Evolutionary conservation across 1,284 basidiomycete species (phyloP), one percentile per base, ranked within the genome.

Genomic region (Fomes fomentarius): DNA sequence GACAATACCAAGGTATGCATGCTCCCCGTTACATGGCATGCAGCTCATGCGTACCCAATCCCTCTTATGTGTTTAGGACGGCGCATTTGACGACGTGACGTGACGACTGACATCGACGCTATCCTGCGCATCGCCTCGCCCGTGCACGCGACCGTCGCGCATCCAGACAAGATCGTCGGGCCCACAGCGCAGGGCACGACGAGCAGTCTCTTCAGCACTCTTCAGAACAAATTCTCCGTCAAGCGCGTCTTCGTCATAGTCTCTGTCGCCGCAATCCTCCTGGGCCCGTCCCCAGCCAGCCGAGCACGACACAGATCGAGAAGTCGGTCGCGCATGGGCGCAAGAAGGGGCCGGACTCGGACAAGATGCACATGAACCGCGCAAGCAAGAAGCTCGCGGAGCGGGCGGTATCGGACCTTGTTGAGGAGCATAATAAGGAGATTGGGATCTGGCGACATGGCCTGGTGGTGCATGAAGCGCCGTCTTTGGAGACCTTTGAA

Each of bases 351-450:
- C 67, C 66, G 14, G 74, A 76, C 10, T 79, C 83, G 0, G 41
- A 68, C 1, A 61, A 59, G 3, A 52, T 68, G 6, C 63, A 69
- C 40, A 83, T 79, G 61, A 89, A 88, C 64, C 69, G 74, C 47
- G 80, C 77, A n/a, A 81, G 78, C 19, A 92, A 93, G 75, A 81
- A 79, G 4, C 72, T 91, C 1, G 87, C 89, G 1, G 90, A 93
- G 67, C 74, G 69, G 60, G 76, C 75, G n/a, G 80, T 80, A 1
- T 85, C 81, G 82, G 74, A 80, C 40, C 84, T 85, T 52, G 70
- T 78, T 51, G 74, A 83, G 50, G 74, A 80, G 52, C 69, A 86
- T 61, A 79, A 83, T 61, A 28, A 17, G 11, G 14, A 52, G 7
- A 62, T 70, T 0, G 66, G 60, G 19, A 67, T 77, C 4, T 89